These are phyloP conservation scores for Moesziomyces globuligerus DNA, from an alignment of 1,284 basidiomycete genomes.

Conservation along the genomic window DNA sequence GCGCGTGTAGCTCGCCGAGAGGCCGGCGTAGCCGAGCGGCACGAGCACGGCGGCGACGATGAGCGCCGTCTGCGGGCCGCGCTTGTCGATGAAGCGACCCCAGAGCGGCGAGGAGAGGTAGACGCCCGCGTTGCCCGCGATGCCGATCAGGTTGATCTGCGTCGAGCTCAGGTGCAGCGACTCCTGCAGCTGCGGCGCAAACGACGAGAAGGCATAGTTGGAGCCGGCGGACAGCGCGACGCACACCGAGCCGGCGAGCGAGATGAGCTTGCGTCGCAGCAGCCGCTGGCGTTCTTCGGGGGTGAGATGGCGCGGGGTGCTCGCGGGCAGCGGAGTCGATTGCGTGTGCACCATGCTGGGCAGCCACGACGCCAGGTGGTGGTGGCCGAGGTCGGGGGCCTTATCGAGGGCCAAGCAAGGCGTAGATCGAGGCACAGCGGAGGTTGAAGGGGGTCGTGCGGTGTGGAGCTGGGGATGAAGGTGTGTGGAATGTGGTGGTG, in stretches of 20 bases:
- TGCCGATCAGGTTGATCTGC: conserved; percentile 68
- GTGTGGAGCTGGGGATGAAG: no score
- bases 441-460: no score
- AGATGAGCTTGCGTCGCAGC: conserved; percentile 44
- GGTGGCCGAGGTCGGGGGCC: no score
- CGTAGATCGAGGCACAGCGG: no score
- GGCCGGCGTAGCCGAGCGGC: conserved; percentile 53
- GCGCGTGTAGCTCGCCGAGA: conserved; percentile 38
- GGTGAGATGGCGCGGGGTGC: conserved; percentile 2
- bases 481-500: no score
- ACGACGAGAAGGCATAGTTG: conserved; percentile 67
- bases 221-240: conserved; percentile 65
- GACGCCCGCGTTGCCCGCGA: conserved; percentile 67
- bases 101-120: conserved; percentile 64
- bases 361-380: no score
- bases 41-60: conserved; percentile 52
- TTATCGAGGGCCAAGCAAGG: no score
- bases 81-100: conserved; percentile 61
- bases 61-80: conserved; percentile 56
- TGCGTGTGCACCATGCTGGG: conserved; percentile 5
- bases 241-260: conserved; percentile 59
- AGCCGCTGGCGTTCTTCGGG: conserved; percentile 12
- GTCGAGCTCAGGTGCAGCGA: conserved; percentile 64
- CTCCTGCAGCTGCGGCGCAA: conserved; percentile 67
- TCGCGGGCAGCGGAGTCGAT: not conserved